Conservation (phyloP, 768 basidiomycete species). For the Termitomyces sp. region DNA sequence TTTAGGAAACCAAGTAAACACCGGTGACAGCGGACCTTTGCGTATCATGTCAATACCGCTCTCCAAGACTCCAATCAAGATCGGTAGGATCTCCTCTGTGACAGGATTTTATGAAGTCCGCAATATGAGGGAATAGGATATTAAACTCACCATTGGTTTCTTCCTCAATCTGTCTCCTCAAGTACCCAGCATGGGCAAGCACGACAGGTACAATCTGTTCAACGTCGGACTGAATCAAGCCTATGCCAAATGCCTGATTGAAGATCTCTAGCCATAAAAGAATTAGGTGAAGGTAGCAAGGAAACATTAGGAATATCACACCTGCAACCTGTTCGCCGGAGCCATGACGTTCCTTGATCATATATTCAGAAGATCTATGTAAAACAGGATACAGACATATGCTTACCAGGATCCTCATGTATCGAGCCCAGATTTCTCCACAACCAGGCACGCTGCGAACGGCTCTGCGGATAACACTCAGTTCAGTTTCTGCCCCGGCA, state of each 20-base stretch:
- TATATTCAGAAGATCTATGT: conserved; percentile 1
- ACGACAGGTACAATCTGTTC: conserved; percentile 65
- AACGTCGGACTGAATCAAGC: conserved; percentile 51
- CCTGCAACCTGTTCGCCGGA: conserved; percentile 16
- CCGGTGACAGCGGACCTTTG: conserved; percentile 37
- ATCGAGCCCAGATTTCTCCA: conserved; percentile 77
- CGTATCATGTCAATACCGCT: conserved; percentile 61
- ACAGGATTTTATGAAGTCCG: background rate
- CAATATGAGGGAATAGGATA: background rate
- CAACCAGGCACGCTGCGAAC: conserved; percentile 70
- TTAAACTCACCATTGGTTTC: conserved; percentile 34
- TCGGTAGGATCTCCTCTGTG: conserved; percentile 49
- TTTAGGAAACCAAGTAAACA: background rate
- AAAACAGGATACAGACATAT: background rate
- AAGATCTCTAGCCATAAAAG: conserved; percentile 45
- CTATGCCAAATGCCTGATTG: conserved; percentile 50
- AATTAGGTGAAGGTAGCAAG: background rate
- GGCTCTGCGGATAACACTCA: conserved; percentile 50
- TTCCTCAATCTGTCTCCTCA: conserved; percentile 51
- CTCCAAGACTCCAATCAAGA: conserved; percentile 55
- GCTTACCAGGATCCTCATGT: conserved; percentile 67
- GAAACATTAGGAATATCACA: background rate
- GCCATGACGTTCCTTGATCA: conserved; percentile 40
- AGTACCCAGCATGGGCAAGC: conserved; percentile 62
- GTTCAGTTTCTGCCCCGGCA: conserved; percentile 37